These are phyloP conservation scores for Penicillium palitans DNA, from an alignment of 2,329 filamentous ascomycete species.

Conservation along the genomic window DNA sequence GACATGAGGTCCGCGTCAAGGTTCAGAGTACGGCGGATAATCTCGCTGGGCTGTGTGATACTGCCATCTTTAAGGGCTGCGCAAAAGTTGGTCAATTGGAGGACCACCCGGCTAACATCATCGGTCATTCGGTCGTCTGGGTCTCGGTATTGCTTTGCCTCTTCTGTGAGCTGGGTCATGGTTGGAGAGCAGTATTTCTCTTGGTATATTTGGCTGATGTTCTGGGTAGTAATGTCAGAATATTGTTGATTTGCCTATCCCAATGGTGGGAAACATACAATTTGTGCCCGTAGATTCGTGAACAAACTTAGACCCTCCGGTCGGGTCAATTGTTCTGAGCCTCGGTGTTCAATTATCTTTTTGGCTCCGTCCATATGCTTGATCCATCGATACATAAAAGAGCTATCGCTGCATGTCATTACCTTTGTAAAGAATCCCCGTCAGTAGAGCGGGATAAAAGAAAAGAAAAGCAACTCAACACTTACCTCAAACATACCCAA, in stretches of 20 bases:
- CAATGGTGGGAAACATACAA: slow-evolving; percentile 9
- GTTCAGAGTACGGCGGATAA: slow-evolving; percentile 1
- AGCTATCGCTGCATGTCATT: slow-evolving; percentile 12
- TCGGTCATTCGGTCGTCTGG: slow-evolving; percentile 5
- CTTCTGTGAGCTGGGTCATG: background rate
- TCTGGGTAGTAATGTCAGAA: background rate
- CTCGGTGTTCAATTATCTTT: slow-evolving; percentile 14
- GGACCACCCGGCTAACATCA: background rate
- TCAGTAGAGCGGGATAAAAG: background rate
- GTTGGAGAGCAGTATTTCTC: slow-evolving; percentile 3
- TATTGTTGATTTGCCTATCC: background rate
- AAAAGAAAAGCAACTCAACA: background rate
- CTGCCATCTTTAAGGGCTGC: background rate
- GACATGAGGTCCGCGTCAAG: slow-evolving; percentile 12
- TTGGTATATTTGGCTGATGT: slow-evolving; percentile 5
- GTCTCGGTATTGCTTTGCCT: background rate
- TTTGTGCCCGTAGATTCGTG: slow-evolving; percentile 10
- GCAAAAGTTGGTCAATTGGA: slow-evolving; percentile 4
- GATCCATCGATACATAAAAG: slow-evolving; percentile 15
- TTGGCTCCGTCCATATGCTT: slow-evolving; percentile 17
- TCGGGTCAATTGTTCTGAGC: slow-evolving; percentile 8
- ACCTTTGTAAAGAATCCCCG: background rate
- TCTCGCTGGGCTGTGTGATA: slow-evolving; percentile 3
- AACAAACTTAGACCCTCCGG: slow-evolving; percentile 9
- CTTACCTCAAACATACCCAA: slow-evolving; percentile 15